phyloP scores from a whole-genome alignment of 257 asterid species.

The Penstemon newberryi region DNA sequence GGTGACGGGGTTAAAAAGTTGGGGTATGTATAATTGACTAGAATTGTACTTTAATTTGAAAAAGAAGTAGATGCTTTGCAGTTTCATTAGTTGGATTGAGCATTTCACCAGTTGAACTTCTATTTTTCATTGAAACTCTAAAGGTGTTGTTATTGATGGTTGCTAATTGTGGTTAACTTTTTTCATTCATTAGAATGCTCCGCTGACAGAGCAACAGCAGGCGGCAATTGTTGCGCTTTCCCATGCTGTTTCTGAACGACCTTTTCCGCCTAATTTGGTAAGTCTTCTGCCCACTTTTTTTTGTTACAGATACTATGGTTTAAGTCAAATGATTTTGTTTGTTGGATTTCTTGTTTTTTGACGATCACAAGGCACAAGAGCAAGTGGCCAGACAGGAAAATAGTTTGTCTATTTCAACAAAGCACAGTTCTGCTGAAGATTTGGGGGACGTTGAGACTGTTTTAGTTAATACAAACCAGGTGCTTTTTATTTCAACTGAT shows the following conservation, averaged over 20 bases:
- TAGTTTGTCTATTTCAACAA: constrained; percentile 55
- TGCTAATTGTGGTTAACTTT: constrained; percentile 9
- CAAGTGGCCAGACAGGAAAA: constrained; percentile 56
- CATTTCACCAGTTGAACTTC: too few relatives aligned
- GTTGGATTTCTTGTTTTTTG: constrained; percentile 18
- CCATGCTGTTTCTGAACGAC: constrained; percentile 92
- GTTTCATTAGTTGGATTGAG: neutral
- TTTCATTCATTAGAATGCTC: constrained; percentile 61
- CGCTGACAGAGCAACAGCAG: constrained; percentile 91
- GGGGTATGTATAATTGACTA: neutral
- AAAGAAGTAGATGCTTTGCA: neutral
- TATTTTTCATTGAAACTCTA: too few relatives aligned
- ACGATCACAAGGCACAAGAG: constrained; percentile 58
- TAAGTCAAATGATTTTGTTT: constrained; percentile 6
- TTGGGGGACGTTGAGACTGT: constrained; percentile 66
- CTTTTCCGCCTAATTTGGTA: constrained; percentile 83
- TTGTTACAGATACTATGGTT: constrained; percentile 18
- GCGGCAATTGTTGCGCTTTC: constrained; percentile 88
- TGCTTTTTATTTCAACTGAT: constrained; percentile 25
- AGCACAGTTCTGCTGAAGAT: constrained; percentile 64
- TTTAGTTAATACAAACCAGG: constrained; percentile 91
- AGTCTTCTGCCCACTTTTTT: constrained; percentile 26
- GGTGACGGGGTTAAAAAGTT: neutral
- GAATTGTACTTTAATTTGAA: neutral
- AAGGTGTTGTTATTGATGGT: neutral